These are phyloP conservation scores for Kodamaea suecica DNA, from an alignment of 1,139 yeast species.

Conservation along the genomic window DNA sequence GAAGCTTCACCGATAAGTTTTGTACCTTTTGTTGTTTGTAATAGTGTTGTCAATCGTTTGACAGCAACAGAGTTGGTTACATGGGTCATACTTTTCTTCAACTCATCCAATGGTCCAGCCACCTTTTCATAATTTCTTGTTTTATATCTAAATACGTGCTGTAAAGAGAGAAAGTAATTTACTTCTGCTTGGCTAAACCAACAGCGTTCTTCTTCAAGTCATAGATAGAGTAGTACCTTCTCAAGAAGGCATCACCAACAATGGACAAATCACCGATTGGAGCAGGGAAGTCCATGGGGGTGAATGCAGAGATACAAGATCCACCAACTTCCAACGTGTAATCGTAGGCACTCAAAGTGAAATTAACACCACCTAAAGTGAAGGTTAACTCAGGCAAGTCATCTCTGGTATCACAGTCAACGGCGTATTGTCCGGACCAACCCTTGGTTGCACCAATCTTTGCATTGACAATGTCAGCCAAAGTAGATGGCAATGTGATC, in stretches of 20 bases:
- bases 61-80: too few relatives aligned
- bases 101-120: too few relatives aligned
- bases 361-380: slow-evolving; percentile 84
- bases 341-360: slow-evolving; percentile 82
- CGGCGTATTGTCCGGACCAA: slow-evolving; percentile 94
- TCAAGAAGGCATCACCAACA: slow-evolving; percentile 94
- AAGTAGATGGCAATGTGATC: slow-evolving; percentile 87
- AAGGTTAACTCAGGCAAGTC: slow-evolving; percentile 86
- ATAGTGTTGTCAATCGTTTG: too few relatives aligned
- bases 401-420: slow-evolving; percentile 84
- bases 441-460: slow-evolving; percentile 96
- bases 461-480: slow-evolving; percentile 91
- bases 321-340: slow-evolving; percentile 93
- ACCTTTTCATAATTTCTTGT: not conserved
- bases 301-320: slow-evolving; percentile 91
- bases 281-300: slow-evolving; percentile 95
- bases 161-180: too few relatives aligned
- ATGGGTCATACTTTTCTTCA: too few relatives aligned
- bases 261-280: slow-evolving; percentile 96
- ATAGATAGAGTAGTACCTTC: slow-evolving; percentile 90
- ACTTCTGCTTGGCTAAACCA: slow-evolving; percentile 74
- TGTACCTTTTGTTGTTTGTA: too few relatives aligned
- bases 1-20: too few relatives aligned
- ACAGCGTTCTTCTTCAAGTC: slow-evolving; percentile 88
- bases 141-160: not conserved